Percentiles rank a stretch among this genome's conserved stretches.
Conservation (phyloP, 1,139 yeast genomes). For the Saccharomyces hybrid region DNA sequence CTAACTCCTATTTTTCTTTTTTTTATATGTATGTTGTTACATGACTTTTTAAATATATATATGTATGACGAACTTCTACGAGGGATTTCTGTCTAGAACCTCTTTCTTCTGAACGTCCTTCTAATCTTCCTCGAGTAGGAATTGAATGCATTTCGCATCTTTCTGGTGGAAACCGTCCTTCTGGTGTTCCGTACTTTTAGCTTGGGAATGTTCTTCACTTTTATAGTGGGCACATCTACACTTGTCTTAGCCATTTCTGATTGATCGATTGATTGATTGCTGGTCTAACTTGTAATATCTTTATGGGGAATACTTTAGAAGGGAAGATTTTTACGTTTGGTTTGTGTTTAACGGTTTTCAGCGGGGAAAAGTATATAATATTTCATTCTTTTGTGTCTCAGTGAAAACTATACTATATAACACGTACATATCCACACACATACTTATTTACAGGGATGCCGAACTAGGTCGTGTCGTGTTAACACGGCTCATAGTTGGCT, state of each 20-base stretch:
- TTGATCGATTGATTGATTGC: not conserved
- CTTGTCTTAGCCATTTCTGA: not conserved
- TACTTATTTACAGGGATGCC: slow-evolving; percentile 8
- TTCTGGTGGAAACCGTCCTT: not conserved
- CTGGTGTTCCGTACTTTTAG: not conserved
- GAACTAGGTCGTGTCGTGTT: not conserved
- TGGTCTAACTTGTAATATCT: not conserved
- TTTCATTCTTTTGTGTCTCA: not conserved
- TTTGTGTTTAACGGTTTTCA: not conserved
- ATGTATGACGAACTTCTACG: not conserved
- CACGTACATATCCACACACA: not conserved
- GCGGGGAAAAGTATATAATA: not conserved
- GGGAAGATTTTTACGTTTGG: not conserved
- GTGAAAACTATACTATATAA: not conserved
- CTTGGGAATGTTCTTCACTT: not conserved
- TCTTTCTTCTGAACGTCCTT: not conserved
- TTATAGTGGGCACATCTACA: not conserved
- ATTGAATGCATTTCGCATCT: not conserved
- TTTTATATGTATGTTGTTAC: not conserved
- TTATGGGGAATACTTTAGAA: not conserved
- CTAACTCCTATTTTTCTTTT: not conserved
- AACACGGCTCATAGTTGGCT: slow-evolving; percentile 15
- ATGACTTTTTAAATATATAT: not conserved
- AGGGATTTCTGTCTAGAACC: not conserved
- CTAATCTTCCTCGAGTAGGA: not conserved